phyloP scores from a whole-genome alignment of 1,139 yeast genomes.

The Geotrichum macrosporum region DNA sequence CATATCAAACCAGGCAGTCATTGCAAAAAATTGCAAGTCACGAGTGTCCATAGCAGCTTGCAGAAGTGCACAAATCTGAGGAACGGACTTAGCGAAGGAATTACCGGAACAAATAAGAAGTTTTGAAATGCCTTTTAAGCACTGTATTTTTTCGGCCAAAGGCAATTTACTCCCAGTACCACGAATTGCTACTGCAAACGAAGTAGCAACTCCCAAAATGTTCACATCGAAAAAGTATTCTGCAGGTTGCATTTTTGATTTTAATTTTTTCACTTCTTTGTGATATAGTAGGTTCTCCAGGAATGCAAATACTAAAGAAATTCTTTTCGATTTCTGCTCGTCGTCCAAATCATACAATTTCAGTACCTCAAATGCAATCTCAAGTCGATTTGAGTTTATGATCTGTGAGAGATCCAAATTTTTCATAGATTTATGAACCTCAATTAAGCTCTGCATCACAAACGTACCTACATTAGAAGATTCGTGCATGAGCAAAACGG shows the following conservation, averaged over 20 bases:
- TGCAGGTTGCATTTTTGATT: slow-evolving; percentile 37
- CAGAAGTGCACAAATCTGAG: slow-evolving; percentile 82
- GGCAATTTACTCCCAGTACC: slow-evolving; percentile 69
- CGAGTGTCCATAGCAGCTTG: slow-evolving; percentile 71
- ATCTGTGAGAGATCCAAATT: slow-evolving; percentile 37
- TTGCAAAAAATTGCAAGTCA: slow-evolving; percentile 57
- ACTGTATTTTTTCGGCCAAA: slow-evolving; percentile 63
- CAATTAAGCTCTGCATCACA: slow-evolving; percentile 51
- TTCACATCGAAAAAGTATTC: slow-evolving; percentile 41
- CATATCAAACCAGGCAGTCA: slow-evolving; percentile 63
- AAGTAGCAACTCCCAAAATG: slow-evolving; percentile 72
- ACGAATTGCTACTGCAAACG: slow-evolving; percentile 74
- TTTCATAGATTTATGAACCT: slow-evolving; percentile 47
- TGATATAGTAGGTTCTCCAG: slow-evolving; percentile 9
- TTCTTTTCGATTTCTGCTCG: slow-evolving; percentile 7
- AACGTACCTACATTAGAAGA: slow-evolving; percentile 47
- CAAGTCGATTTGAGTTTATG: slow-evolving; percentile 16
- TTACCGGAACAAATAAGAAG: slow-evolving; percentile 58
- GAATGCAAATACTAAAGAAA: slow-evolving; percentile 13
- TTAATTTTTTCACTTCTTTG: neutral
- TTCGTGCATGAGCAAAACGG: slow-evolving; percentile 42
- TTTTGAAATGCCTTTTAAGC: slow-evolving; percentile 69
- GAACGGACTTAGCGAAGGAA: slow-evolving; percentile 69
- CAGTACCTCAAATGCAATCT: slow-evolving; percentile 20
- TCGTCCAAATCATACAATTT: slow-evolving; percentile 20